A percentile compares a stretch with the other conserved stretches of the same genome.
phyloP scores from a whole-genome alignment of 2,329 filamentous ascomycete genomes.

The Fusarium torulosum region DNA sequence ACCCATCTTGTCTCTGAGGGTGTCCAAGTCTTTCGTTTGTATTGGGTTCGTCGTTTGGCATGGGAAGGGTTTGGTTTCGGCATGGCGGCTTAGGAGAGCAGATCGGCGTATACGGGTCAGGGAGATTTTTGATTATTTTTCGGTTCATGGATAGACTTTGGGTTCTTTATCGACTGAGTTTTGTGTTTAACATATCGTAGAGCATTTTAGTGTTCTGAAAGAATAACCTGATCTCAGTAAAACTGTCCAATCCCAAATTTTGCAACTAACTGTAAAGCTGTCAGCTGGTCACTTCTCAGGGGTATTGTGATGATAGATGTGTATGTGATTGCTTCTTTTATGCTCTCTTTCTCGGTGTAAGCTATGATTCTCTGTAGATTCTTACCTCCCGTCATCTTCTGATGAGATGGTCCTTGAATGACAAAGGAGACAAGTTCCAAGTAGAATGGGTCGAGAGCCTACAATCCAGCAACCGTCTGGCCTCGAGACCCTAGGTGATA shows the following conservation, averaged over 20 bases:
- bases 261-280: not conserved
- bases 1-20: not conserved
- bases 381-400: not conserved
- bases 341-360: not conserved
- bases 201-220: not conserved
- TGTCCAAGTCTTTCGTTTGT: not conserved
- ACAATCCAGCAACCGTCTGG: not conserved
- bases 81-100: not conserved
- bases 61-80: not conserved
- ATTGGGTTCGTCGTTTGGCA: not conserved
- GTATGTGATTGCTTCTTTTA: not conserved
- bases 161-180: not conserved
- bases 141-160: not conserved
- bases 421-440: not conserved
- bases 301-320: too few relatives aligned
- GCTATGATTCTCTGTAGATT: not conserved
- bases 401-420: not conserved
- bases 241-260: not conserved
- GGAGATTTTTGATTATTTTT: not conserved
- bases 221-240: not conserved
- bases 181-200: not conserved
- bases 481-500: not conserved
- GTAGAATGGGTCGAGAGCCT: not conserved
- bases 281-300: too few relatives aligned
- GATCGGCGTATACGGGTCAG: not conserved